phyloP scores from a whole-genome alignment of 768 basidiomycete species.

The Antrodiella citrinella region DNA sequence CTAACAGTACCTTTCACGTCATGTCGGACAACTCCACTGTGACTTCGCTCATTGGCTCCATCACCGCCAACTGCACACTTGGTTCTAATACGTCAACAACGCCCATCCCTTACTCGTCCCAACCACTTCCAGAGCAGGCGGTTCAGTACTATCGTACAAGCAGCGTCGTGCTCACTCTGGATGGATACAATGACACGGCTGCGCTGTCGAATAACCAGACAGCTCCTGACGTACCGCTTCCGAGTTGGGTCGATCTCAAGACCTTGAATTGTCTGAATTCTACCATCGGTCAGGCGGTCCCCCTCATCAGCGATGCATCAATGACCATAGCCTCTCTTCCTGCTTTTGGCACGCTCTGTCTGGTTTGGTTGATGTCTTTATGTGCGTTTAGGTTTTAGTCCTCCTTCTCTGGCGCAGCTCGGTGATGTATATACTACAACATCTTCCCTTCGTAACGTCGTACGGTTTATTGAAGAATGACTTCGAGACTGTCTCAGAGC shows the following conservation, averaged over 20 bases:
- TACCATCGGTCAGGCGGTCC: slow-evolving; percentile 54
- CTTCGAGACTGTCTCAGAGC: too few species aligned
- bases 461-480: too few species aligned
- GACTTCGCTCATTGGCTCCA: slow-evolving; percentile 21
- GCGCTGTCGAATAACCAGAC: slow-evolving; percentile 32
- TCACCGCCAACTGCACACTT: slow-evolving; percentile 22
- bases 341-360: neutral
- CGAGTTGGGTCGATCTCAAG: slow-evolving; percentile 36
- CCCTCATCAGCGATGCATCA: slow-evolving; percentile 30
- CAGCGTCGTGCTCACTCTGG: slow-evolving; percentile 50
- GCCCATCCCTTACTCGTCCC: slow-evolving; percentile 1
- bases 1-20: slow-evolving; percentile 25
- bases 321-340: neutral
- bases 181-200: slow-evolving; percentile 61
- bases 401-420: too few species aligned
- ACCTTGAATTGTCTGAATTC: slow-evolving; percentile 52
- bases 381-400: too few species aligned
- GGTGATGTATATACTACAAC: too few species aligned
- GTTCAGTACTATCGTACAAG: slow-evolving; percentile 67
- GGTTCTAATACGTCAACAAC: slow-evolving; percentile 26
- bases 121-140: slow-evolving; percentile 40
- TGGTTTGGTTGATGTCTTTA: too few species aligned
- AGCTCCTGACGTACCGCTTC: slow-evolving; percentile 40
- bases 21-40: slow-evolving; percentile 28
- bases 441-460: too few species aligned